Percentiles rank a stretch among this genome's conserved stretches.
Evolutionary conservation across 768 basidiomycete genomes (phyloP).

Genomic region (Paxillus rubicundulus): DNA sequence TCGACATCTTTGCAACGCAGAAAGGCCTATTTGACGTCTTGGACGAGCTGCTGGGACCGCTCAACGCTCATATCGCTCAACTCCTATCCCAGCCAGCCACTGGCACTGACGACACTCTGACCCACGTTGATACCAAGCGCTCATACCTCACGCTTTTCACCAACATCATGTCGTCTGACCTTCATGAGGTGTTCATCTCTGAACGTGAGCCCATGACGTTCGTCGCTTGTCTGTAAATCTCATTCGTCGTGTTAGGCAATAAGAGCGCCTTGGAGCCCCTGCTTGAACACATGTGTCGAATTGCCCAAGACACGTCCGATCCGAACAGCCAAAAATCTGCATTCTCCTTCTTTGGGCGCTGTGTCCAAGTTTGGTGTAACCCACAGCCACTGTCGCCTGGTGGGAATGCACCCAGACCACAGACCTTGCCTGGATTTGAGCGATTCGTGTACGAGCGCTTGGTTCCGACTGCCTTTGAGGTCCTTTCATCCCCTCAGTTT

Average conservation of each 20-base stretch:
- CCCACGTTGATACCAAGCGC: constrained; percentile 79
- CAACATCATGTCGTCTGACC: constrained; percentile 73
- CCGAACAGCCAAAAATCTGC: constrained; percentile 74
- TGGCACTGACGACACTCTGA: constrained; percentile 84
- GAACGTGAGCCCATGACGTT: constrained; percentile 56
- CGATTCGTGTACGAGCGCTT: constrained; percentile 86
- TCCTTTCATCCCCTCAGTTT: constrained; percentile 75
- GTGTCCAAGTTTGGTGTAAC: constrained; percentile 67
- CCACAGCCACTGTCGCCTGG: constrained; percentile 34
- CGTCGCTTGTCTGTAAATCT: not conserved
- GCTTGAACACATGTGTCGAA: constrained; percentile 66
- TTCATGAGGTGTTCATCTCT: constrained; percentile 84
- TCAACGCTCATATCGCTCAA: constrained; percentile 77
- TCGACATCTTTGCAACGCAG: constrained; percentile 36
- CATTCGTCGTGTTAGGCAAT: constrained; percentile 46
- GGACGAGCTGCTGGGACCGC: constrained; percentile 85
- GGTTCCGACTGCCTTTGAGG: constrained; percentile 77
- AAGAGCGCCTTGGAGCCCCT: constrained; percentile 65
- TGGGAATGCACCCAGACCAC: constrained; percentile 34
- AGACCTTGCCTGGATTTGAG: constrained; percentile 83
- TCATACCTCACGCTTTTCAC: constrained; percentile 85
- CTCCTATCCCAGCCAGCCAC: constrained; percentile 77
- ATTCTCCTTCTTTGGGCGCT: constrained; percentile 71
- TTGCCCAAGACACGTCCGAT: constrained; percentile 78
- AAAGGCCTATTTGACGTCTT: constrained; percentile 83